Base-by-base conservation (phyloP, 2,329 filamentous ascomycete species). In the Davidsoniella neocaledoniae region DNA sequence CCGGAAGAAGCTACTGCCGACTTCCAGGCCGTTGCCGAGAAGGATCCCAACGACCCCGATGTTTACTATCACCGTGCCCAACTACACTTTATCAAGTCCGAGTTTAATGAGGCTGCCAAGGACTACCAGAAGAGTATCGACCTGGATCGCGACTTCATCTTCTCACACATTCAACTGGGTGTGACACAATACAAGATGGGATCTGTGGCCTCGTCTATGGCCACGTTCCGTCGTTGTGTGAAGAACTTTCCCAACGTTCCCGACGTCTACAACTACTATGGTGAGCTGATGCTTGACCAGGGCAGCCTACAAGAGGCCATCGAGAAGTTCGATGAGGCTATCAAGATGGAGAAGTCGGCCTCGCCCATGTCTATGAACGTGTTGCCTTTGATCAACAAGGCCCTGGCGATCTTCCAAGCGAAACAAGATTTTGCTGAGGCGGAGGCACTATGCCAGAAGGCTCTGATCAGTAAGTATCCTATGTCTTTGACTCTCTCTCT, bases 111-210 rank as follows among this genome's bases (percentile, higher is more conserved):
- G 57, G 91, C 91, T 4, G 88, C 91, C 53, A 94, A 93, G 70
- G 91, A 98, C 69, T 98, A 98, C 70, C 91, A 98, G 66, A 95
- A 94, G 70, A 96, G 91, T 2, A 98, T 98, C 60, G 91, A 98
- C 59, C 76, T 98, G 26, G 91, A 98, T 71, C 77, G 79, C 58
- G 81, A 86, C 57, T 98, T 98, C 67, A 98, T 98, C 70, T 98
- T 94, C 76, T 96, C 90, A 6, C 91, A 98, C 69, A 98, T 98
- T 61, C 91, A 98, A 68, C 84, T 98, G 41, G 91, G 91, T 64
- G 91, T 98, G 48, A 98, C 91, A 46, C 91, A 98, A 68, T 98
- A 98, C 74, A 98, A 98, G 80, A 93, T 96, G 83, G 91, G 91
- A 57, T 94, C 86, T 26, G 84, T 98, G 52, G 91, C 91, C 6